Conservation (phyloP, 2,329 filamentous ascomycete genomes). For the Fusarium dlaminii region DNA sequence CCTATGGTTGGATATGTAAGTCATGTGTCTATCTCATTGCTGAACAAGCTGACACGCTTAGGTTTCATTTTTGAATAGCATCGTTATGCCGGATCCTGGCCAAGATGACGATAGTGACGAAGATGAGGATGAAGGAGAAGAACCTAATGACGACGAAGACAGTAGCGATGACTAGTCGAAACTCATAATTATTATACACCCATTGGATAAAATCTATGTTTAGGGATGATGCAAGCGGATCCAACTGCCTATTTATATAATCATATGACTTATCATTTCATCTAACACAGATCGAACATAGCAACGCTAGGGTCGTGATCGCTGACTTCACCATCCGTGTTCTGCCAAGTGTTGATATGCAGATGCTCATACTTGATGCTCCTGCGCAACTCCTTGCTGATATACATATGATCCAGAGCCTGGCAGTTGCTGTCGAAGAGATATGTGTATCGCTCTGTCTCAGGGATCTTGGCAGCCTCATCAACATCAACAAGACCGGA, state of each 20-base stretch:
- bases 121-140: slow-evolving; percentile 49
- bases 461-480: slow-evolving; percentile 61
- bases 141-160: slow-evolving; percentile 3
- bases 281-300: slow-evolving; percentile 66
- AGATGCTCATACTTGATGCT: slow-evolving; percentile 69
- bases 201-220: background rate
- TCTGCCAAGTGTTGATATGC: slow-evolving; percentile 76
- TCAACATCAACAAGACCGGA: slow-evolving; percentile 71
- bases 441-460: slow-evolving; percentile 74
- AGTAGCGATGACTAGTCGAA: slow-evolving; percentile 14
- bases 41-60: slow-evolving; percentile 44
- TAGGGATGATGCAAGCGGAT: background rate
- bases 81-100: slow-evolving; percentile 75
- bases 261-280: background rate
- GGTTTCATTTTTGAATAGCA: slow-evolving; percentile 76
- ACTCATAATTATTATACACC: background rate
- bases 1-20: slow-evolving; percentile 84
- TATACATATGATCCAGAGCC: slow-evolving; percentile 75
- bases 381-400: slow-evolving; percentile 62
- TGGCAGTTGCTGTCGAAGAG: slow-evolving; percentile 75
- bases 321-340: slow-evolving; percentile 63
- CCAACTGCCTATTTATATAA: slow-evolving; percentile 9
- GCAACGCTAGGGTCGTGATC: slow-evolving; percentile 78
- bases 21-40: background rate
- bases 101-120: slow-evolving; percentile 54